Percentiles rank a stretch among this genome's conserved stretches.
Evolutionary conservation across 2,329 filamentous ascomycete genomes (phyloP).

Genomic region (Sarocladium oryzae): DNA sequence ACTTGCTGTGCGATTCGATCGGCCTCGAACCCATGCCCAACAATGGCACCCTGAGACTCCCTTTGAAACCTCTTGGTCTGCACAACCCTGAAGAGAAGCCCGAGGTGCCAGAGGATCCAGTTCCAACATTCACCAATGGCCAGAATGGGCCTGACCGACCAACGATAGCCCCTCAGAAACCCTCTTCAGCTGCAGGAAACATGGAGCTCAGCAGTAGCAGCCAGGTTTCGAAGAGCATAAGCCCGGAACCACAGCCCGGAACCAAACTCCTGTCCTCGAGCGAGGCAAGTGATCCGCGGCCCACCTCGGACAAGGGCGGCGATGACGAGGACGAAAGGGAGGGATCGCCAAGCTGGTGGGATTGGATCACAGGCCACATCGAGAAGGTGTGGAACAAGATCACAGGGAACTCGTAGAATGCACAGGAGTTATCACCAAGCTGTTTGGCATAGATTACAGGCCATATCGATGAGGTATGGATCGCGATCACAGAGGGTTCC

Average conservation of each 20-base stretch:
- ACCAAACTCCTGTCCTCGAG: constrained; percentile 5
- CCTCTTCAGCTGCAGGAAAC: constrained; percentile 11
- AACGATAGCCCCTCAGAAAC: not conserved
- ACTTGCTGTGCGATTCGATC: constrained; percentile 85
- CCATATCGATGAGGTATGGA: too few species aligned
- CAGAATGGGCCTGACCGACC: constrained; percentile 9
- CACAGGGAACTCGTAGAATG: constrained; percentile 20
- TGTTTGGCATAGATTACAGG: too few species aligned
- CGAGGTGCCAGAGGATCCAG: constrained; percentile 49
- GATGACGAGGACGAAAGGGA: constrained; percentile 22
- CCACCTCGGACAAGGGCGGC: constrained; percentile 12
- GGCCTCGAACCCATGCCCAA: constrained; percentile 68
- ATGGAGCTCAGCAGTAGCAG: not conserved
- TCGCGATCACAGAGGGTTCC: too few species aligned
- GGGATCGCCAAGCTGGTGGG: constrained; percentile 31
- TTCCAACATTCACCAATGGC: constrained; percentile 16
- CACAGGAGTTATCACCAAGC: too few species aligned
- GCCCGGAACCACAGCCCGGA: constrained; percentile 7
- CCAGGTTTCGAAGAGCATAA: constrained; percentile 11
- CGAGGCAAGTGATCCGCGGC: not conserved
- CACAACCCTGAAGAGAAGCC: constrained; percentile 47
- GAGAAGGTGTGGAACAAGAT: constrained; percentile 40
- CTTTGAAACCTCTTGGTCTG: constrained; percentile 55
- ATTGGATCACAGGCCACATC: constrained; percentile 45
- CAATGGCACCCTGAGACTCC: constrained; percentile 78